Percentiles rank a stretch among this genome's conserved stretches.
These are phyloP conservation scores for Cladosporium halotolerans DNA, from an alignment of 2,329 filamentous ascomycete genomes.

Conservation along the genomic window DNA sequence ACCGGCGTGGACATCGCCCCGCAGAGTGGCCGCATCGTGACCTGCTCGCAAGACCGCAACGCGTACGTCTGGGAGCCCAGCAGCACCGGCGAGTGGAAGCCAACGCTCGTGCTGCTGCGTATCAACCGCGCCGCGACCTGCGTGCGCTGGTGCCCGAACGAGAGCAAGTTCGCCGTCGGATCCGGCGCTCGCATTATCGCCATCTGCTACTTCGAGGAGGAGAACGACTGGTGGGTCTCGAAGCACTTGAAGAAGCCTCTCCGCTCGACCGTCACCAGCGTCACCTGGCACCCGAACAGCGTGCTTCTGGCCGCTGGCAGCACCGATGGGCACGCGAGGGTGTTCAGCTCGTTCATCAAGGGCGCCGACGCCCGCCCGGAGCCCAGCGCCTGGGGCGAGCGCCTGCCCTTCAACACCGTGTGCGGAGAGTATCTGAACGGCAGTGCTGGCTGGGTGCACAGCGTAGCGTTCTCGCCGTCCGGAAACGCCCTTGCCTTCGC, in stretches of 20 bases:
- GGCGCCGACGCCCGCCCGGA: constrained; percentile 82
- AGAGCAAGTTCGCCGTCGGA: constrained; percentile 95
- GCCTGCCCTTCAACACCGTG: constrained; percentile 94
- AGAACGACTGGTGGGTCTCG: constrained; percentile 99
- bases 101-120: constrained; percentile 89
- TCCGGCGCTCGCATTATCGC: constrained; percentile 93
- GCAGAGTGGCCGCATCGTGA: constrained; percentile 85
- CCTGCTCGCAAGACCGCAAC: constrained; percentile 97
- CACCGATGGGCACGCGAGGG: constrained; percentile 93
- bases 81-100: constrained; percentile 83
- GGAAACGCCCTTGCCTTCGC: constrained; percentile 91
- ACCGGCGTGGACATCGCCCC: constrained; percentile 95
- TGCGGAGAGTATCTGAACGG: constrained; percentile 96
- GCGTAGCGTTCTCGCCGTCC: constrained; percentile 84
- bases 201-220: constrained; percentile 97
- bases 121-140: constrained; percentile 96
- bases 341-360: constrained; percentile 95
- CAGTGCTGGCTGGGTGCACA: constrained; percentile 94
- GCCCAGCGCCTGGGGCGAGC: constrained; percentile 86
- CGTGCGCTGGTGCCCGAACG: constrained; percentile 92
- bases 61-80: constrained; percentile 97
- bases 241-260: constrained; percentile 99
- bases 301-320: constrained; percentile 90
- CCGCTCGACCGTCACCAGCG: constrained; percentile 88
- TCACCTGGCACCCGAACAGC: constrained; percentile 96